A percentile compares a stretch with the other conserved stretches of the same genome.
Evolutionary conservation across 2,329 filamentous ascomycete species (phyloP).

Genomic region (Trichothecium sympodiale): DNA sequence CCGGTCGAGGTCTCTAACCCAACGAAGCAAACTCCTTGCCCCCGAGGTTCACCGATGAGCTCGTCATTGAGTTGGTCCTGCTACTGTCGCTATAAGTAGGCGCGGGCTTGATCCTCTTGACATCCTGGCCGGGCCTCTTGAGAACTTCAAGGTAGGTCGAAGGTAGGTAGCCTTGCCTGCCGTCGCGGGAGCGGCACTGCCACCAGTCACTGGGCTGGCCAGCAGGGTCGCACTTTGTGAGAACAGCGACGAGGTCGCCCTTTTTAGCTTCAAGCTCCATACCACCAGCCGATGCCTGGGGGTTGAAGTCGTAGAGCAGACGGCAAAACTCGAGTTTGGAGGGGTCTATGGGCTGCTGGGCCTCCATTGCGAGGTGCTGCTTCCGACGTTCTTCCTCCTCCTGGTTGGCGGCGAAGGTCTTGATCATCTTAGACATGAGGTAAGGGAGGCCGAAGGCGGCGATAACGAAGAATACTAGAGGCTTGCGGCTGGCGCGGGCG

Average conservation of each 20-base stretch:
- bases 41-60: slow-evolving; percentile 10
- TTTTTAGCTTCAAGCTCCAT: slow-evolving; percentile 89
- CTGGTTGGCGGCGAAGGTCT: slow-evolving; percentile 68
- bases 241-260: slow-evolving; percentile 87
- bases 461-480: slow-evolving; percentile 88
- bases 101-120: slow-evolving; percentile 41
- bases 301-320: slow-evolving; percentile 86
- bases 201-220: slow-evolving; percentile 95
- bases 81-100: slow-evolving; percentile 34
- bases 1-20: too few relatives aligned
- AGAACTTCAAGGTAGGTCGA: slow-evolving; percentile 79
- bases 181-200: slow-evolving; percentile 84
- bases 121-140: slow-evolving; percentile 36
- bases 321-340: slow-evolving; percentile 94
- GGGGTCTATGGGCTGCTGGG: slow-evolving; percentile 58
- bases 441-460: slow-evolving; percentile 94
- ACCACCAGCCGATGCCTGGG: slow-evolving; percentile 54
- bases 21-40: slow-evolving; percentile 5
- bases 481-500: slow-evolving; percentile 77
- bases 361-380: slow-evolving; percentile 38
- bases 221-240: slow-evolving; percentile 84
- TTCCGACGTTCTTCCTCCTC: slow-evolving; percentile 65
- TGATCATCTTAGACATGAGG: slow-evolving; percentile 93
- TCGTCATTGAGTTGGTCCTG: slow-evolving; percentile 39
- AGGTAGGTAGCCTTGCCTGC: slow-evolving; percentile 83